phyloP scores from a whole-genome alignment of 371 early-diverging fungal species.

The Syncephalastrum monosporum region DNA sequence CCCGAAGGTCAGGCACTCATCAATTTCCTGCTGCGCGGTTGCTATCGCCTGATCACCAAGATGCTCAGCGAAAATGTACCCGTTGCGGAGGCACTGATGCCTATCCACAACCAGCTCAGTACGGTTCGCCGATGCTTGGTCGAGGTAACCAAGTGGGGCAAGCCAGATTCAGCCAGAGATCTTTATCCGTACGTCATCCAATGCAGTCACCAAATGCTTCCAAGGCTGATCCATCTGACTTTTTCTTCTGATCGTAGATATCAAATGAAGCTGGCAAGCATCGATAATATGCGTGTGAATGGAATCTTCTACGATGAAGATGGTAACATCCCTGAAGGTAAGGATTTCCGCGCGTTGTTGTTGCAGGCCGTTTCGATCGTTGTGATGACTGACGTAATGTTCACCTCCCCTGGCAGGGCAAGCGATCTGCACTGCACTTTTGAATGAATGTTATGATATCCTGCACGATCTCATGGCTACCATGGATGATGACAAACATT shows the following conservation, averaged over 20 bases:
- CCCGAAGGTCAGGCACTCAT: conserved; percentile 75
- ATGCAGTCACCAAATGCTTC: conserved; percentile 27
- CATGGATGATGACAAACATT: conserved; percentile 12
- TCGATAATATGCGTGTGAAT: conserved; percentile 81
- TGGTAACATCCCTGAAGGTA: conserved; percentile 81
- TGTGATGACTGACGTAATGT: conserved; percentile 1
- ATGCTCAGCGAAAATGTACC: conserved; percentile 81
- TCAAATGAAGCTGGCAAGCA: conserved; percentile 83
- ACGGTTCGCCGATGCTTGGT: conserved; percentile 81
- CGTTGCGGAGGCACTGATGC: conserved; percentile 83
- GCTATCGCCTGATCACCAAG: conserved; percentile 85
- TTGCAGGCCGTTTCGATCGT: neutral
- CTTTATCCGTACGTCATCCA: conserved; percentile 30
- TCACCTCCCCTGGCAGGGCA: conserved; percentile 39
- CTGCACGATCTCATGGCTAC: conserved; percentile 67
- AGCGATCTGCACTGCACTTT: conserved; percentile 77
- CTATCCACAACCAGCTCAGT: conserved; percentile 80
- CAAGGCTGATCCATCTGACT: neutral
- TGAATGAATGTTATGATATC: conserved; percentile 89
- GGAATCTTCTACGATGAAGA: conserved; percentile 87
- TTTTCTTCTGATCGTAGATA: conserved; percentile 27
- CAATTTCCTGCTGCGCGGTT: conserved; percentile 84
- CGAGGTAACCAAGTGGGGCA: conserved; percentile 83
- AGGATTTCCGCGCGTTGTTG: neutral
- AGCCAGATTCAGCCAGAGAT: conserved; percentile 54